phyloP scores from a whole-genome alignment of 108 stramenopile species.

The Conticribra guillardii region DNA sequence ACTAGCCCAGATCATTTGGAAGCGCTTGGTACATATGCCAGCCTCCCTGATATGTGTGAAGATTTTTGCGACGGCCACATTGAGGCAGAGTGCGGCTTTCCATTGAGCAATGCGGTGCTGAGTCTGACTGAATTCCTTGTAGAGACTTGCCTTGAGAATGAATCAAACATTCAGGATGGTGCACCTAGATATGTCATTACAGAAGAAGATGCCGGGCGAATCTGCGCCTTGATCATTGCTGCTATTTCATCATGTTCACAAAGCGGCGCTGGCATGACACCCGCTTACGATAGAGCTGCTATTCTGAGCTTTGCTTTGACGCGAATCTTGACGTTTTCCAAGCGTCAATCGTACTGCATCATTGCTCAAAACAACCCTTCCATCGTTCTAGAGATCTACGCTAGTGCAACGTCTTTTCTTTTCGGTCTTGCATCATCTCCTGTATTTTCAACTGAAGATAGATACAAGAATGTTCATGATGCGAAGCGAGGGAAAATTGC shows the following conservation, averaged over 20 bases:
- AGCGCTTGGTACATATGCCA: conserved; percentile 18
- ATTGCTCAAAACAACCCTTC: conserved; percentile 20
- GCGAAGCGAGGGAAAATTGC: conserved; percentile 34
- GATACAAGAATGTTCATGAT: conserved; percentile 15
- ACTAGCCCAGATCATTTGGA: conserved; percentile 29
- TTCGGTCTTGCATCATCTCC: conserved; percentile 22
- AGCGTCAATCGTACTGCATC: conserved; percentile 18
- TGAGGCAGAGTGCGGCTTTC: conserved; percentile 36
- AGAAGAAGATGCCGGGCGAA: conserved; percentile 44
- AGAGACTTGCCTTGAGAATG: conserved; percentile 5
- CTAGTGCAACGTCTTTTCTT: conserved; percentile 45
- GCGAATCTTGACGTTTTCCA: conserved; percentile 27
- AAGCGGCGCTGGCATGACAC: conserved; percentile 5
- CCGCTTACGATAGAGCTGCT: conserved; percentile 16
- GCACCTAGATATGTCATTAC: conserved; percentile 20
- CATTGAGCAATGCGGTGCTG: conserved; percentile 40
- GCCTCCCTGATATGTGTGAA: background rate
- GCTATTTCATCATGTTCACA: conserved; percentile 42
- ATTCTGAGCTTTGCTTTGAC: conserved; percentile 44
- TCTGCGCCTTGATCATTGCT: conserved; percentile 30
- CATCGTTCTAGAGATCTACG: conserved; percentile 43
- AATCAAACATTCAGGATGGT: background rate
- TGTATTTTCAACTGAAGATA: conserved; percentile 13
- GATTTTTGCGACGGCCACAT: conserved; percentile 6
- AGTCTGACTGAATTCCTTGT: conserved; percentile 43